Conservation (phyloP, 768 basidiomycete genomes). For the Lactarius pseudohatsudake region DNA sequence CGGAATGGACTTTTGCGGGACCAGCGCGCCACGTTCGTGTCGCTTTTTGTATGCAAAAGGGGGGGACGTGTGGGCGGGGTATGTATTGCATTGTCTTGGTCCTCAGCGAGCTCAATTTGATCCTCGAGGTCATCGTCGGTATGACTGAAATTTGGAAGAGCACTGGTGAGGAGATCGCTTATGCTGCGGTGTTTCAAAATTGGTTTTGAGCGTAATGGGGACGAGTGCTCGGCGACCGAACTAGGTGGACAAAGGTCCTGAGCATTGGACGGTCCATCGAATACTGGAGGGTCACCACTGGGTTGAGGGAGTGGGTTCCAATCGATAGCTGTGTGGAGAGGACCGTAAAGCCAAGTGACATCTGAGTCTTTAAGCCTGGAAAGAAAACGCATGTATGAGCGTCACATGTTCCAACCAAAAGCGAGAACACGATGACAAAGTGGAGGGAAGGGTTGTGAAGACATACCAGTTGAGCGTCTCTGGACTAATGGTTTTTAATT, state of each 20-base stretch:
- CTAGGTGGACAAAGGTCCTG: constrained; percentile 56
- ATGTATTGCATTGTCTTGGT: constrained; percentile 15
- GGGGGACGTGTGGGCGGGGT: constrained; percentile 46
- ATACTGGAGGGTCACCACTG: constrained; percentile 39
- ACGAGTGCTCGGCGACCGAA: constrained; percentile 24
- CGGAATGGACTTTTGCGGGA: constrained; percentile 46
- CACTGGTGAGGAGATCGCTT: constrained; percentile 80
- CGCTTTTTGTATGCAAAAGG: constrained; percentile 83
- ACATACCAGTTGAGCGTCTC: constrained; percentile 97
- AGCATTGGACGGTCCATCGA: constrained; percentile 43
- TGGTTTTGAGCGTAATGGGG: constrained; percentile 59
- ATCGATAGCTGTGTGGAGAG: constrained; percentile 90
- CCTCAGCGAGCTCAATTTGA: constrained; percentile 9
- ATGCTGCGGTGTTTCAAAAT: constrained; percentile 97
- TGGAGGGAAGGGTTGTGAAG: neutral
- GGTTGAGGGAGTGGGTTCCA: constrained; percentile 70
- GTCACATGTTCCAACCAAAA: neutral
- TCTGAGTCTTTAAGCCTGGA: constrained; percentile 97
- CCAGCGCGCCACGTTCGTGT: constrained; percentile 68
- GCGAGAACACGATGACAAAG: neutral
- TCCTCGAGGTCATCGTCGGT: constrained; percentile 48
- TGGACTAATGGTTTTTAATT: constrained; percentile 90
- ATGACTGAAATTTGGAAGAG: constrained; percentile 61
- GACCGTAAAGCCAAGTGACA: constrained; percentile 98
- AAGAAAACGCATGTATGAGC: constrained; percentile 22